Percentiles rank a stretch among this genome's conserved stretches.
Conservation (phyloP, 1,139 yeast species). For the Hansenula lynferdii region DNA sequence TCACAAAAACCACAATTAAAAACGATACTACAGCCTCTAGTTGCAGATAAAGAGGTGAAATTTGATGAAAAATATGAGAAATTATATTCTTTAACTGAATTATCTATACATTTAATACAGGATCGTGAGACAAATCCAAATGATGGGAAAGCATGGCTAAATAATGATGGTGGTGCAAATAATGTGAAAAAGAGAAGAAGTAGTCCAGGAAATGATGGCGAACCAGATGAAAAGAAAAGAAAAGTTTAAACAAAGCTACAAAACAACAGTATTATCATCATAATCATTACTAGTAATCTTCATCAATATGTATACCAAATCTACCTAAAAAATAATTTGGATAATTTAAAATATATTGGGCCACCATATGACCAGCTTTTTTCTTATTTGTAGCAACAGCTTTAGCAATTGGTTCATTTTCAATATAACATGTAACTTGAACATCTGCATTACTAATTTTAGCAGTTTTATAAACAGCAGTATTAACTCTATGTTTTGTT, state of each 20-base stretch:
- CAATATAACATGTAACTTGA: conserved; percentile 12
- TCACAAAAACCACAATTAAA: neutral
- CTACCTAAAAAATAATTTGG: conserved; percentile 4
- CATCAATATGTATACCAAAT: too few relatives aligned
- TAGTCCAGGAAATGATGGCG: neutral
- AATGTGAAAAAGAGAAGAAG: neutral
- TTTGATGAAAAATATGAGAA: neutral
- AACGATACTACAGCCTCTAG: neutral
- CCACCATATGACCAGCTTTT: conserved; percentile 16
- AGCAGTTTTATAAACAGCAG: conserved; percentile 16
- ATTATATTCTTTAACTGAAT: neutral
- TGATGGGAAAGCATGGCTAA: too few relatives aligned
- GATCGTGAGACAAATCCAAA: neutral
- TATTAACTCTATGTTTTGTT: conserved; percentile 4
- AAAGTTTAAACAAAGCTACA: too few relatives aligned
- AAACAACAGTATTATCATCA: too few relatives aligned
- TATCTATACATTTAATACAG: neutral
- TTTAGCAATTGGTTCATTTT: conserved; percentile 8
- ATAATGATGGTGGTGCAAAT: too few relatives aligned
- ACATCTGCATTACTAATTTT: conserved; percentile 14
- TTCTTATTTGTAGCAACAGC: conserved; percentile 14
- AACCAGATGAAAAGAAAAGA: neutral
- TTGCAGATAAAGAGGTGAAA: neutral
- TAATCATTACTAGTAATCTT: too few relatives aligned
- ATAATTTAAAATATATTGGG: conserved; percentile 10